A percentile compares a stretch with the other conserved stretches of the same genome.
These are phyloP conservation scores for Vaccinium corymbosum DNA, from an alignment of 148 eudicot species.

Conservation along the genomic window DNA sequence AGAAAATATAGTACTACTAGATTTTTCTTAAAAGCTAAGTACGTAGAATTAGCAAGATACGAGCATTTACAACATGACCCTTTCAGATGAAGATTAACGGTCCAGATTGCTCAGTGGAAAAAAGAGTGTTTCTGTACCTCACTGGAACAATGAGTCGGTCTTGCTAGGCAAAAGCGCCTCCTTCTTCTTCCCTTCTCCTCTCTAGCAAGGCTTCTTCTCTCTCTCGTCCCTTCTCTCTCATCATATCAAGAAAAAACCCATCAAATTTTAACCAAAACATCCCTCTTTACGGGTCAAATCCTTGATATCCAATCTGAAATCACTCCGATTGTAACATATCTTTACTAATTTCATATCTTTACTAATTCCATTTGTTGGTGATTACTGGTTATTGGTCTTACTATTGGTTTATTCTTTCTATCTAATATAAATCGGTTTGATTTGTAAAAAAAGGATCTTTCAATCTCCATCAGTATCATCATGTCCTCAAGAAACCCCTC, in stretches of 20 bases:
- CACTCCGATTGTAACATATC: not conserved
- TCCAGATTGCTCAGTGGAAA: not conserved
- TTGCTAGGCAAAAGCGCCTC: not conserved
- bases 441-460: not conserved
- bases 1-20: not conserved
- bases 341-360: not conserved
- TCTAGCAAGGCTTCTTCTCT: not conserved
- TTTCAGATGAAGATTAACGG: slow-evolving; percentile 4
- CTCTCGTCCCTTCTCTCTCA: not conserved
- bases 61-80: not conserved
- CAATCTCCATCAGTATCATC: slow-evolving; percentile 7
- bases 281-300: not conserved
- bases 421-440: not conserved
- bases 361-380: not conserved
- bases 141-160: slow-evolving; percentile 7
- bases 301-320: not conserved
- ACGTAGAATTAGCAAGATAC: not conserved
- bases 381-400: not conserved
- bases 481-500: slow-evolving; percentile 16
- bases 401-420: not conserved
- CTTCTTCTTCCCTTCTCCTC: not conserved
- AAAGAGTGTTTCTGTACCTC: not conserved
- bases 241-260: not conserved
- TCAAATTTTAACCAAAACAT: not conserved
- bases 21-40: not conserved